Percentiles rank a stretch among this genome's conserved stretches.
Conservation (phyloP, 306 rosid genomes). For the Gynostemma pentaphyllum region DNA sequence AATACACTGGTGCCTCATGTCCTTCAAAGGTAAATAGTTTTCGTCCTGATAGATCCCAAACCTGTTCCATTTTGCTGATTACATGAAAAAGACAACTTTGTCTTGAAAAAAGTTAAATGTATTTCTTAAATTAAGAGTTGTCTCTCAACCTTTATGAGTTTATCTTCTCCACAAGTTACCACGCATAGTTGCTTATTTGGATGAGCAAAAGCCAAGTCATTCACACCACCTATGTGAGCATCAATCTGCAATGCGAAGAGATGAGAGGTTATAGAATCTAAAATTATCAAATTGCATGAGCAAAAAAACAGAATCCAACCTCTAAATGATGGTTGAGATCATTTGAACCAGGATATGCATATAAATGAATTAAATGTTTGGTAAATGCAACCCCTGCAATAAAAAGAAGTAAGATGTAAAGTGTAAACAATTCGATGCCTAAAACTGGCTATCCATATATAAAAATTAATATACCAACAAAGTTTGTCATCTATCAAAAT, state of each 20-base stretch:
- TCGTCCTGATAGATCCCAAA: conserved; percentile 68
- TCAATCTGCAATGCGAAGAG: conserved; percentile 40
- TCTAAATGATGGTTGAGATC: conserved; percentile 55
- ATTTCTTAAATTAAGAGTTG: background rate
- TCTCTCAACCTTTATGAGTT: conserved; percentile 56
- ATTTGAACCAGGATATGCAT: conserved; percentile 47
- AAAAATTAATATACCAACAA: conserved; percentile 41
- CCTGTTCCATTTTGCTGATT: conserved; percentile 36
- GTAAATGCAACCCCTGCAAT: conserved; percentile 72
- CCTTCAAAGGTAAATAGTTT: conserved; percentile 22
- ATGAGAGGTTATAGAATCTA: conserved; percentile 17
- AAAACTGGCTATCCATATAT: conserved; percentile 13
- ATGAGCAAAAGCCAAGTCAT: conserved; percentile 88
- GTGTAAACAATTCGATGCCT: conserved; percentile 9
- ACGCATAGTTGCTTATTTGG: conserved; percentile 66
- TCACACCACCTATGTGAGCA: conserved; percentile 78
- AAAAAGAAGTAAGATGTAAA: conserved; percentile 28
- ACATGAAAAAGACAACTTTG: conserved; percentile 16
- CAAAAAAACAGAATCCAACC: conserved; percentile 31
- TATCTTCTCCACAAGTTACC: conserved; percentile 87
- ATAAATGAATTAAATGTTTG: conserved; percentile 75
- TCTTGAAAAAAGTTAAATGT: conserved; percentile 9
- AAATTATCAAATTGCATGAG: conserved; percentile 14
- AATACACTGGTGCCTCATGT: too few relatives aligned
- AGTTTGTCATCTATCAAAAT: conserved; percentile 15